Percentiles rank a stretch among this genome's conserved stretches.
These are phyloP conservation scores for Cordyceps javanica DNA, from an alignment of 2,329 filamentous ascomycete species.

Conservation along the genomic window DNA sequence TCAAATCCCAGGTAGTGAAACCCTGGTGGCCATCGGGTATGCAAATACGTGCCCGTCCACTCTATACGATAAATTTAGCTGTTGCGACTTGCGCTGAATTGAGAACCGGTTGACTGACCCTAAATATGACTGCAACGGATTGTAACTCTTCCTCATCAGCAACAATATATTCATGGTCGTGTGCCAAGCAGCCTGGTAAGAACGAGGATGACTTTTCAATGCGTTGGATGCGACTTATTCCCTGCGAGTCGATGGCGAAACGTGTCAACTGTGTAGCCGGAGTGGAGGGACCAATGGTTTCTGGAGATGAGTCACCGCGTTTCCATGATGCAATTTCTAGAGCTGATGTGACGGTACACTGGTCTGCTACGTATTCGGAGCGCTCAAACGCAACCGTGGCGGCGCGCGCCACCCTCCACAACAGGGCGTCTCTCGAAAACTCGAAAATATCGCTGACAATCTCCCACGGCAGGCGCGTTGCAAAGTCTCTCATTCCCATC, in stretches of 20 bases:
- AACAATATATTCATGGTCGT: background rate
- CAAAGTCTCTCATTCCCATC: background rate
- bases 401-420: background rate
- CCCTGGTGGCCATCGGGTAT: background rate
- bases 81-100: background rate
- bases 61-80: background rate
- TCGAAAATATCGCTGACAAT: background rate
- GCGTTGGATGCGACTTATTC: background rate
- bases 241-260: conserved; percentile 3
- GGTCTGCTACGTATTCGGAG: background rate
- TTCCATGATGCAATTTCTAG: background rate
- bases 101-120: background rate
- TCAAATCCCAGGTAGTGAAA: background rate
- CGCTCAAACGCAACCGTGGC: background rate
- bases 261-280: background rate
- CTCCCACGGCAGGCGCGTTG: background rate
- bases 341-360: background rate
- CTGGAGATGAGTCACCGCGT: background rate
- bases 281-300: background rate
- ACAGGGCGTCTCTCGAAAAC: background rate
- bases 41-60: background rate
- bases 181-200: background rate
- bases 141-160: background rate
- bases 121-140: background rate
- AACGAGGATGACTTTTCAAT: background rate